Conservation (phyloP, 2,329 filamentous ascomycete genomes). For the Parafenestella ontariensis region DNA sequence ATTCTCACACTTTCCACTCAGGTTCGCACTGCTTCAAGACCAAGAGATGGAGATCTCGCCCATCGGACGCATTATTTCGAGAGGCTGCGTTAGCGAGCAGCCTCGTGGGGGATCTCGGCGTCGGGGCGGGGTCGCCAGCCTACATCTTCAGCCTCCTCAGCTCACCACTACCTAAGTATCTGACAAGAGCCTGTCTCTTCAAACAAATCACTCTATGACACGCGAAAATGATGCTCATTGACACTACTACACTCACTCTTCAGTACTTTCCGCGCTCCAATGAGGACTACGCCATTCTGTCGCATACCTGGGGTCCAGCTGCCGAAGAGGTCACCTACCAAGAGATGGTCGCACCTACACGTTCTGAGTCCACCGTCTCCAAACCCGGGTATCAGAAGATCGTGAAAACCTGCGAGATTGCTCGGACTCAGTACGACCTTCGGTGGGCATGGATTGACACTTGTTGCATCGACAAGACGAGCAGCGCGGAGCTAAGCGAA, state of each 20-base stretch:
- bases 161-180: not conserved
- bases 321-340: constrained; percentile 12
- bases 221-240: constrained; percentile 4
- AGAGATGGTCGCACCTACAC: constrained; percentile 9
- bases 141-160: not conserved
- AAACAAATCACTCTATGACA: not conserved
- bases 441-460: constrained; percentile 23
- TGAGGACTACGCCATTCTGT: constrained; percentile 15
- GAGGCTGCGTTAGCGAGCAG: too few species aligned
- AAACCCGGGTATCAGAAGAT: constrained; percentile 19
- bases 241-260: constrained; percentile 2
- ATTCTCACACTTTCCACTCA: too few species aligned
- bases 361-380: constrained; percentile 1
- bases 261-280: not conserved
- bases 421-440: constrained; percentile 3
- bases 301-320: constrained; percentile 14
- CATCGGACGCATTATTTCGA: too few species aligned
- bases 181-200: not conserved
- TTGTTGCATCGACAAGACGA: constrained; percentile 23
- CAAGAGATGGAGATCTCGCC: too few species aligned
- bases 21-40: too few species aligned
- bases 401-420: constrained; percentile 12
- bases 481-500: constrained; percentile 10
- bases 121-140: too few species aligned
- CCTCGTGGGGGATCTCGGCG: too few species aligned